Evolutionary conservation across 129 eudicot genomes (phyloP).

Genomic region (Lonicera japonica): DNA sequence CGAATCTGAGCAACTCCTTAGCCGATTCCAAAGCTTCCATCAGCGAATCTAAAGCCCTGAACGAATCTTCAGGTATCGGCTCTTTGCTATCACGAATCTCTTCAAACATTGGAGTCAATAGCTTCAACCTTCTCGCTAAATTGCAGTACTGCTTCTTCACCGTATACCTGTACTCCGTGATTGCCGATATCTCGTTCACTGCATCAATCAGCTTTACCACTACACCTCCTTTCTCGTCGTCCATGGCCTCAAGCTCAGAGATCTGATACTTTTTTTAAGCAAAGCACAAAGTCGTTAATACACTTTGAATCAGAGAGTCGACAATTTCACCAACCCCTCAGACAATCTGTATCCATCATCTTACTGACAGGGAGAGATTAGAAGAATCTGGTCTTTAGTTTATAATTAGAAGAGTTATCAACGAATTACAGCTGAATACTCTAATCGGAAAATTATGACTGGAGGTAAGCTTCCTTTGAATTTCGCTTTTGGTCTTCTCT

Average conservation of each 20-base stretch:
- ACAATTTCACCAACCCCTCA: too few relatives aligned
- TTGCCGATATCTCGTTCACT: slow-evolving; percentile 55
- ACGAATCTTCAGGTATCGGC: slow-evolving; percentile 29
- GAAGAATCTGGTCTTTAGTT: not conserved
- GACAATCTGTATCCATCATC: too few relatives aligned
- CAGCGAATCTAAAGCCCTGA: slow-evolving; percentile 30
- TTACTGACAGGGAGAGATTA: too few relatives aligned
- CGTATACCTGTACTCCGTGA: slow-evolving; percentile 46
- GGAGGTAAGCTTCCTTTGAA: slow-evolving; percentile 26
- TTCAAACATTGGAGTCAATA: slow-evolving; percentile 80
- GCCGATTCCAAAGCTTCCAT: slow-evolving; percentile 43
- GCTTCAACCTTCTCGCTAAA: slow-evolving; percentile 67
- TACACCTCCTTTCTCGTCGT: slow-evolving; percentile 46
- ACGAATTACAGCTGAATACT: too few relatives aligned
- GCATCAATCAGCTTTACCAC: slow-evolving; percentile 41
- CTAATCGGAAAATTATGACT: slow-evolving; percentile 10
- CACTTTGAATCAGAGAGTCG: too few relatives aligned
- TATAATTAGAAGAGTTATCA: too few relatives aligned
- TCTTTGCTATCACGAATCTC: slow-evolving; percentile 77
- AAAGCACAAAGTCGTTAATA: not conserved
- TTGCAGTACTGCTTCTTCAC: slow-evolving; percentile 72
- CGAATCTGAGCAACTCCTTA: slow-evolving; percentile 62
- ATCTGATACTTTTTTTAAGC: slow-evolving; percentile 12
- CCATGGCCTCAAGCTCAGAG: slow-evolving; percentile 29
- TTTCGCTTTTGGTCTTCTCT: too few relatives aligned